phyloP scores from a whole-genome alignment of 306 rosid species.

The Bauhinia variegata region DNA sequence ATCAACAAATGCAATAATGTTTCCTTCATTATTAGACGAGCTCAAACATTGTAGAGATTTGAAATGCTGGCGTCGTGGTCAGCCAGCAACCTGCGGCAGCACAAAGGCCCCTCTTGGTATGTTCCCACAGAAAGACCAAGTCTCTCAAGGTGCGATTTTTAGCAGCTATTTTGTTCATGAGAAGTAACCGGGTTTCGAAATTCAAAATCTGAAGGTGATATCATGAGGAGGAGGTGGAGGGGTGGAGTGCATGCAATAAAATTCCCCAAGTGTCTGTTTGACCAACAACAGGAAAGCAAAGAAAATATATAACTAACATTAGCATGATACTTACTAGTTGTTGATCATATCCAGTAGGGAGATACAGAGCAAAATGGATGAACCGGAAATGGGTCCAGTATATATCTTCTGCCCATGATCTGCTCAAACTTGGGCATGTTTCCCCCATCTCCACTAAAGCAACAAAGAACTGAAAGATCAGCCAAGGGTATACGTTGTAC shows the following conservation, averaged over 20 bases:
- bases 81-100: too few species aligned
- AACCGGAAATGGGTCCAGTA: constrained; percentile 68
- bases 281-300: not conserved
- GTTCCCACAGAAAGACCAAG: not conserved
- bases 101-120: too few species aligned
- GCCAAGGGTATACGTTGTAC: not conserved
- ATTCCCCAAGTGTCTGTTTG: not conserved
- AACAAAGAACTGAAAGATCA: not conserved
- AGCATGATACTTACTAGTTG: constrained; percentile 50
- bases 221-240: too few species aligned
- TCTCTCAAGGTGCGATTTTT: not conserved
- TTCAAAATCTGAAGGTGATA: too few species aligned
- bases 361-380: constrained; percentile 52
- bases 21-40: too few species aligned
- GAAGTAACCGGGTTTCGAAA: not conserved
- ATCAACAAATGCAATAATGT: too few species aligned
- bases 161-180: not conserved
- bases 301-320: not conserved
- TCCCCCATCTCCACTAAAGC: constrained; percentile 40
- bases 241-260: not conserved
- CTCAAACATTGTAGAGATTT: too few species aligned
- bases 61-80: too few species aligned
- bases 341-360: constrained; percentile 45
- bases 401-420: constrained; percentile 62
- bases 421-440: constrained; percentile 29